Percentiles rank a stretch among this genome's conserved stretches.
These are phyloP conservation scores for Ceratocystis diversiconidia DNA, from an alignment of 2,329 filamentous ascomycete genomes.

Conservation along the genomic window DNA sequence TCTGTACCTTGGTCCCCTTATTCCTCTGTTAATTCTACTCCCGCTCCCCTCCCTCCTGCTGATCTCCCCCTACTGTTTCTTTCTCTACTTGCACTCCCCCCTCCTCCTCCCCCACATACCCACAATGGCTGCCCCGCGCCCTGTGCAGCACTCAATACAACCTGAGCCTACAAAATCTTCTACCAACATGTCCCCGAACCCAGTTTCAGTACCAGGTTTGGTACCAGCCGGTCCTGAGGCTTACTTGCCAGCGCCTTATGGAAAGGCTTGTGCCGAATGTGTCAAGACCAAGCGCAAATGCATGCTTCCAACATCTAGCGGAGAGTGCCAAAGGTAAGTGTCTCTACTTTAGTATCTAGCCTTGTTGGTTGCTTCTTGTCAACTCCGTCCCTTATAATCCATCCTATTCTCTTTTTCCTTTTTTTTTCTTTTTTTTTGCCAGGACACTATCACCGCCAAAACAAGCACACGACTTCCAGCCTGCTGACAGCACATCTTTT, in stretches of 20 bases:
- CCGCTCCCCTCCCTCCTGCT: background rate
- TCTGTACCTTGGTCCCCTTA: background rate
- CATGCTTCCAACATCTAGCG: constrained; percentile 24
- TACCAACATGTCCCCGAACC: background rate
- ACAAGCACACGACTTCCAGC: background rate
- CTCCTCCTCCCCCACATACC: background rate
- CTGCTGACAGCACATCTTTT: background rate
- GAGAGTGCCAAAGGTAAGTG: constrained; percentile 26
- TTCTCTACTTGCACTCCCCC: background rate
- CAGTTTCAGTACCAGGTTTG: background rate
- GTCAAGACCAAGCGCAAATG: constrained; percentile 34
- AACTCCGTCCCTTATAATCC: background rate
- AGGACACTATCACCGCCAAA: too few species aligned
- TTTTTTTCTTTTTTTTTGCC: background rate
- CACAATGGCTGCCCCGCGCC: background rate
- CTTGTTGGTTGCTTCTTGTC: background rate
- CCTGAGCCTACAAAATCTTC: background rate
- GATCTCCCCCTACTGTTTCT: background rate
- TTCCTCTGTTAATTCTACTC: background rate
- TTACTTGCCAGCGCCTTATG: constrained; percentile 26
- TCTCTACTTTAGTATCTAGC: background rate
- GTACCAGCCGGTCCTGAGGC: background rate
- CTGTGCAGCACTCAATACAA: background rate
- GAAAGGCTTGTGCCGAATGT: constrained; percentile 30
- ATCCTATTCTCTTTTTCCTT: background rate